Evolutionary conservation across 202 grass and related monocot genomes (phyloP).

Genomic region (Panicum hallii): DNA sequence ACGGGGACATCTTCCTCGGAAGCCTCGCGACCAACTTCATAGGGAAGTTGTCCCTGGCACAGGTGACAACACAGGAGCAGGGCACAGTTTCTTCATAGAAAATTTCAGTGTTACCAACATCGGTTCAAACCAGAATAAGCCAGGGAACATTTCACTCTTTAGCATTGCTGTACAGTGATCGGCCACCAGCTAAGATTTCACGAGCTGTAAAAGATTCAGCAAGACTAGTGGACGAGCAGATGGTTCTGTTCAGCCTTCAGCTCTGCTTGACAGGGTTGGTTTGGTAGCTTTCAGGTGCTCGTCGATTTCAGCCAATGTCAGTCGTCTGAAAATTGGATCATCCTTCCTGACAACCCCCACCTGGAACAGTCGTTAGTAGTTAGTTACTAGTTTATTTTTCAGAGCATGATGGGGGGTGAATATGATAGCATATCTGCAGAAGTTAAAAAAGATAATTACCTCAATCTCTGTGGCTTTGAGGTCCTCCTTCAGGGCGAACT

Average conservation of each 20-base stretch:
- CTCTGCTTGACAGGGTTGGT: constrained; percentile 34
- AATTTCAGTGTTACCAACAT: background rate
- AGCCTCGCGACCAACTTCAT: constrained; percentile 60
- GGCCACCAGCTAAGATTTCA: background rate
- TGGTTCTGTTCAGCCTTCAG: constrained; percentile 4
- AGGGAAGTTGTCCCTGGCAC: constrained; percentile 60
- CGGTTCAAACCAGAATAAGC: background rate
- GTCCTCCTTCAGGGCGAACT: constrained; percentile 61
- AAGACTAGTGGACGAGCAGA: background rate
- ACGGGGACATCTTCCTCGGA: constrained; percentile 64
- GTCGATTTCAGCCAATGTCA: too few species aligned
- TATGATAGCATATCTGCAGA: background rate
- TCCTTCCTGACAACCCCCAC: constrained; percentile 62
- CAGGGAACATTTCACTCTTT: background rate
- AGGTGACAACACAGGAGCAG: background rate
- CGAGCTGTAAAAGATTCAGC: background rate
- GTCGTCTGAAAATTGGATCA: constrained; percentile 46
- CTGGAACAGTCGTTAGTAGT: constrained; percentile 41
- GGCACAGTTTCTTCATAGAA: background rate
- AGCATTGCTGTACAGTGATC: background rate
- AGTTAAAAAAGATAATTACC: constrained; percentile 47
- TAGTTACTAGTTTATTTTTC: constrained; percentile 6
- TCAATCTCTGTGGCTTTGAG: constrained; percentile 67
- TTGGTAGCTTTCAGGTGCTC: constrained; percentile 52
- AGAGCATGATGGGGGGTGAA: background rate